Evolutionary conservation across 257 asterid genomes (phyloP).

Genomic region (Nicotiana knightiana): DNA sequence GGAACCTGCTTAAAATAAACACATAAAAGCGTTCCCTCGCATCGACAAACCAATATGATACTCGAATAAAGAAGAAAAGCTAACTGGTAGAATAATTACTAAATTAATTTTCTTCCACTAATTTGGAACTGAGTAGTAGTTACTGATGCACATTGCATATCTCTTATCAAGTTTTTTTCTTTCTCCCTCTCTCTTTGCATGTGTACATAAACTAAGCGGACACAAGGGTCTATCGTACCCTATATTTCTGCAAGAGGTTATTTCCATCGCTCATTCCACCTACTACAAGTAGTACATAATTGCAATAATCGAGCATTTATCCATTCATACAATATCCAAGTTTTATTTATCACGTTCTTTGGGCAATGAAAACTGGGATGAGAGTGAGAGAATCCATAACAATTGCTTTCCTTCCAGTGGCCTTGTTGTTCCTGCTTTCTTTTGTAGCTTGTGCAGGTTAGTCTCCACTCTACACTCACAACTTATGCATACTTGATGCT

Average conservation of each 20-base stretch:
- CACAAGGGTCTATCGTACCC: no score
- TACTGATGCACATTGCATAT: no score
- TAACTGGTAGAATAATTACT: neutral
- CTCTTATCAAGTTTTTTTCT: neutral
- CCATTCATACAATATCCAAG: neutral
- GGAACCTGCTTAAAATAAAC: neutral
- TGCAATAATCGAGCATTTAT: neutral
- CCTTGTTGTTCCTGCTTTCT: constrained; percentile 6
- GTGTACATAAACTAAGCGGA: neutral
- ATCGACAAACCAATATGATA: neutral
- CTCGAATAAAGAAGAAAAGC: neutral
- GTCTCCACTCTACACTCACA: neutral
- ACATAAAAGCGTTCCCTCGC: neutral
- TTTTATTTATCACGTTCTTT: neutral
- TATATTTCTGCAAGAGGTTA: no score
- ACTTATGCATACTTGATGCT: neutral
- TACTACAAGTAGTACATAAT: neutral
- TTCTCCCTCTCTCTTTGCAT: neutral
- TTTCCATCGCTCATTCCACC: neutral
- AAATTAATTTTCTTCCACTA: neutral
- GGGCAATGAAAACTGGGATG: neutral
- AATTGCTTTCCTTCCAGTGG: neutral
- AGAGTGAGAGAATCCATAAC: neutral
- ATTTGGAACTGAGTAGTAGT: neutral
- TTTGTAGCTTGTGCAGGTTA: constrained; percentile 13